Percentiles rank a stretch among this genome's conserved stretches.
phyloP scores from a whole-genome alignment of 2,329 filamentous ascomycete genomes.

The Phaeosphaeriaceae sp. region DNA sequence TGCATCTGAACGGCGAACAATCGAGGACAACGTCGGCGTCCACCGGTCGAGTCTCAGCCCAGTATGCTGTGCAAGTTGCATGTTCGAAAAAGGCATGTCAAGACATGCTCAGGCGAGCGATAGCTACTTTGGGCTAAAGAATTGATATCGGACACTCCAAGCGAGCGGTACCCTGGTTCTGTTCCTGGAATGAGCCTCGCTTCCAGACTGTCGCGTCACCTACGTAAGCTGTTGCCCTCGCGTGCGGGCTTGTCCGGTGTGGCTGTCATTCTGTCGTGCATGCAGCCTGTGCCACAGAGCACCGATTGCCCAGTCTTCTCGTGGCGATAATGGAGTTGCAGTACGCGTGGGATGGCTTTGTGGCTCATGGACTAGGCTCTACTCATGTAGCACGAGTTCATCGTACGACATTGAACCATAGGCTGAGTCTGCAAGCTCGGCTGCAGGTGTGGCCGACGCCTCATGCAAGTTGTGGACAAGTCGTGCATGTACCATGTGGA shows the following conservation, averaged over 20 bases:
- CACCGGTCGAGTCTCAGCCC: not conserved
- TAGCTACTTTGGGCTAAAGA: not conserved
- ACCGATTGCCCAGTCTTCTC: not conserved
- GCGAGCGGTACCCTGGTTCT: not conserved
- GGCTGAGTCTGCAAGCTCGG: not conserved
- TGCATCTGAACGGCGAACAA: not conserved
- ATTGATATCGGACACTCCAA: not conserved
- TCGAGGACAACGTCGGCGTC: not conserved
- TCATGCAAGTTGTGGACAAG: not conserved
- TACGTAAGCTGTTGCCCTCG: not conserved
- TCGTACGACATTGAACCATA: not conserved
- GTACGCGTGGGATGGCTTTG: not conserved
- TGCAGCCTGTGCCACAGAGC: not conserved
- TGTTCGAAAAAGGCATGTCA: not conserved
- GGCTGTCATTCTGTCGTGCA: not conserved
- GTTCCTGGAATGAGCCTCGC: not conserved
- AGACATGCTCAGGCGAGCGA: not conserved
- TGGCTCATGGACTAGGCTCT: not conserved
- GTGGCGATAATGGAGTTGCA: not conserved
- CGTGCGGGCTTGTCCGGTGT: constrained; percentile 11
- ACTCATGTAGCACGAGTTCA: not conserved
- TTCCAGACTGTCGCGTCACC: not conserved
- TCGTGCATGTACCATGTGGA: not conserved
- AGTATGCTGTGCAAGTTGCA: not conserved
- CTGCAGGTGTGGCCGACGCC: not conserved